Evolutionary conservation across 139 green algal species (phyloP).

Genomic region (Eudorina sp.): DNA sequence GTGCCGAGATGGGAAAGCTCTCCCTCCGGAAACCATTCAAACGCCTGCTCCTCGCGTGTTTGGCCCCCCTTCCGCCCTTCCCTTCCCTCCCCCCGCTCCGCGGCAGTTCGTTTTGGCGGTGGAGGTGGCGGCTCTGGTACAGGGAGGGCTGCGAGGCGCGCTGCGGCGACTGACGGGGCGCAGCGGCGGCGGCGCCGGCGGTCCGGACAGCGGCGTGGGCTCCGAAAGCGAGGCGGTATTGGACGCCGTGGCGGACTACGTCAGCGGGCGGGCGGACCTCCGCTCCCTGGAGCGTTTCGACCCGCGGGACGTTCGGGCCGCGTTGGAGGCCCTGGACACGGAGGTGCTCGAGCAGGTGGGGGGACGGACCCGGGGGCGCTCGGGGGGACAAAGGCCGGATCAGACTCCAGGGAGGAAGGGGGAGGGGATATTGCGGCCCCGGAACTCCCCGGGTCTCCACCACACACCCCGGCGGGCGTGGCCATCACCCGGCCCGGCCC

Average conservation of each 20-base stretch:
- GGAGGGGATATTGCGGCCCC: too few species aligned
- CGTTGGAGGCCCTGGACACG: conserved; percentile 41
- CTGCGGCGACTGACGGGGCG: neutral
- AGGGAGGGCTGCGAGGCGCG: neutral
- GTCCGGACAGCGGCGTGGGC: conserved; percentile 9
- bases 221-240: conserved; percentile 46
- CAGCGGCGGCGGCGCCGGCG: neutral
- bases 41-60: too few species aligned
- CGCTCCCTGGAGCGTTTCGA: neutral
- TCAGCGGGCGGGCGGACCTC: conserved; percentile 16
- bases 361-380: too few species aligned
- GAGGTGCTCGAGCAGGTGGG: conserved; percentile 46
- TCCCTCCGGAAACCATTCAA: too few species aligned
- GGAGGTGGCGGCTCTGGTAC: conserved; percentile 28
- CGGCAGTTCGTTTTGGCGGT: conserved; percentile 39
- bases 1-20: too few species aligned
- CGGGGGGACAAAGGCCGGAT: too few species aligned
- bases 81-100: neutral
- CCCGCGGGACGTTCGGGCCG: neutral
- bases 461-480: too few species aligned
- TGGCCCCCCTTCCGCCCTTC: neutral
- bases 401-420: too few species aligned
- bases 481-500: too few species aligned
- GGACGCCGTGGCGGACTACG: conserved; percentile 36
- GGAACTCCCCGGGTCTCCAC: too few species aligned